phyloP scores from a whole-genome alignment of 148 eudicot genomes.

The Fallopia convolvulus region DNA sequence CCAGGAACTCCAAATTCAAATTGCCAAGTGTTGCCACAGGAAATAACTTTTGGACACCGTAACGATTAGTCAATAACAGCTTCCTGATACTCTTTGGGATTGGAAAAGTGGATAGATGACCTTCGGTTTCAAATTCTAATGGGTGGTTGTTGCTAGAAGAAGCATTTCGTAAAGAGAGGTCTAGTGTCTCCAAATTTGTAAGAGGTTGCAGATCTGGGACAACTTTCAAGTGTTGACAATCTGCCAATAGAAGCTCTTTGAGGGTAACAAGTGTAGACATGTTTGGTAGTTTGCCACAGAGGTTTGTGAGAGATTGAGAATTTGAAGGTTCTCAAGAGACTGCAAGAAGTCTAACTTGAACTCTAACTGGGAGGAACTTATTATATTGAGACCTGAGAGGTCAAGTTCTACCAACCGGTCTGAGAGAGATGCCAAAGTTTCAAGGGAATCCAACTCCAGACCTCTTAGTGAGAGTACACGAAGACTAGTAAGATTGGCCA shows the following conservation, averaged over 20 bases:
- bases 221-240: background rate
- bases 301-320: conserved; percentile 6
- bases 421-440: background rate
- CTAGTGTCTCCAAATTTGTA: background rate
- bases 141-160: background rate
- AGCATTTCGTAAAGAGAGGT: background rate
- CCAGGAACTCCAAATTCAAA: background rate
- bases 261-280: background rate
- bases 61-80: background rate
- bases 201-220: background rate
- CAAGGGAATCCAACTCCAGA: background rate
- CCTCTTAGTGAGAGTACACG: background rate
- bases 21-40: background rate
- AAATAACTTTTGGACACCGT: background rate
- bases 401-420: background rate
- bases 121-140: background rate
- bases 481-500: background rate
- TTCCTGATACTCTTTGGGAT: background rate
- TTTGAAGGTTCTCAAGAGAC: background rate
- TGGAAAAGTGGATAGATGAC: background rate
- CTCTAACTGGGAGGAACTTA: background rate
- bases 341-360: background rate
- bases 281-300: background rate
- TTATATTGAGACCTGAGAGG: background rate
- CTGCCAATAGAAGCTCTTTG: background rate